Conservation (phyloP, 768 basidiomycete species). For the Rhizopogon roseolus region DNA sequence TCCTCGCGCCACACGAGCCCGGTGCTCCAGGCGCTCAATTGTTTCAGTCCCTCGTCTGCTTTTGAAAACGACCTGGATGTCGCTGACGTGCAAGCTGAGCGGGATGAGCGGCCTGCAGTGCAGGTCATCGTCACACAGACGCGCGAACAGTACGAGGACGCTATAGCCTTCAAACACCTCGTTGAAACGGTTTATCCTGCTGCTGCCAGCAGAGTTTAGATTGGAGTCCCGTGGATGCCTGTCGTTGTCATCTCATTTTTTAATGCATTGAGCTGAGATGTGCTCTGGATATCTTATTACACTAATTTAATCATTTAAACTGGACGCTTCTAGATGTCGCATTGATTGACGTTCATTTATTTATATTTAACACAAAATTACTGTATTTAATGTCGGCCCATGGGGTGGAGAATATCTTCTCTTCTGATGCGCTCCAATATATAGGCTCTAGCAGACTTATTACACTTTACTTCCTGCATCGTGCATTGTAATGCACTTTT, state of each 20-base stretch:
- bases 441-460: too few relatives aligned
- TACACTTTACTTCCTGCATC: too few relatives aligned
- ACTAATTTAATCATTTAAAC: background rate
- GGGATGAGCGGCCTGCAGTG: slow-evolving; percentile 14
- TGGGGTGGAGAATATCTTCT: too few relatives aligned
- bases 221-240: background rate
- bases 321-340: too few relatives aligned
- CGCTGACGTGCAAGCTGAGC: slow-evolving; percentile 14
- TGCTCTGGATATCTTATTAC: background rate
- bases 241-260: background rate
- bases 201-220: slow-evolving; percentile 2
- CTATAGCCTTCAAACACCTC: slow-evolving; percentile 26
- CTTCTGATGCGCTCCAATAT: too few relatives aligned
- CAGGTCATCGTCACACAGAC: slow-evolving; percentile 31
- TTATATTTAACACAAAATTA: too few relatives aligned
- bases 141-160: slow-evolving; percentile 27
- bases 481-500: too few relatives aligned
- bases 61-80: slow-evolving; percentile 29
- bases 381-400: too few relatives aligned
- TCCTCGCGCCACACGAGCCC: slow-evolving; percentile 19
- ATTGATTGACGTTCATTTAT: too few relatives aligned
- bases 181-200: slow-evolving; percentile 24
- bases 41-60: slow-evolving; percentile 24
- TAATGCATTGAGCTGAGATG: background rate
- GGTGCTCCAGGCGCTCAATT: slow-evolving; percentile 25